phyloP scores from a whole-genome alignment of 164 flowering plant genomes.

The Echeveria elegans region DNA sequence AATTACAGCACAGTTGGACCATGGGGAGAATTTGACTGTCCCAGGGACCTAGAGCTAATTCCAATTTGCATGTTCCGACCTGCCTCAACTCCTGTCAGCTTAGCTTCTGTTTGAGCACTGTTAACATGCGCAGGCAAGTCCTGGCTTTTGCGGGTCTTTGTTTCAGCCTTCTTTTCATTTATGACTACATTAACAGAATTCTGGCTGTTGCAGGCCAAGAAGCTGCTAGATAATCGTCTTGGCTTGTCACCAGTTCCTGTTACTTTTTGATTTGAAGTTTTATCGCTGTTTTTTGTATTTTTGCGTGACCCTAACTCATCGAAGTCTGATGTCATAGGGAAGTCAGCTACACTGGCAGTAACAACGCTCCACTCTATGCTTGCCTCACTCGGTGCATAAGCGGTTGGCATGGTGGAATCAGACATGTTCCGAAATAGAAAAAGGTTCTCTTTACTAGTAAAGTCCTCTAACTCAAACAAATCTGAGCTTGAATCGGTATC shows the following conservation, averaged over 20 bases:
- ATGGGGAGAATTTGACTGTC: neutral
- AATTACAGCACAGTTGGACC: neutral
- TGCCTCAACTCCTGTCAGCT: conserved; percentile 15
- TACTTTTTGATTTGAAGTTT: neutral
- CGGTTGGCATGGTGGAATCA: neutral
- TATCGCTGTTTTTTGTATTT: neutral
- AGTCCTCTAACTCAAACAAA: conserved; percentile 51
- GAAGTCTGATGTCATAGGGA: conserved; percentile 30
- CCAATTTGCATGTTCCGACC: neutral
- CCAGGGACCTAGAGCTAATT: neutral
- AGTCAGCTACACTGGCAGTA: conserved; percentile 55
- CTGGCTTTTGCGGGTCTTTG: conserved; percentile 11
- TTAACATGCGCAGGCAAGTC: conserved; percentile 16
- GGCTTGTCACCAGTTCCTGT: conserved; percentile 10
- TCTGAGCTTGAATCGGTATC: conserved; percentile 61
- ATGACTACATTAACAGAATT: conserved; percentile 43
- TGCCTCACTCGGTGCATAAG: conserved; percentile 66
- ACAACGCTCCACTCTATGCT: conserved; percentile 62
- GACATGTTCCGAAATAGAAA: neutral
- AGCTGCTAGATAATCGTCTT: conserved; percentile 15
- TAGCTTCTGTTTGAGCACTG: conserved; percentile 25
- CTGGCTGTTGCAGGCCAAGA: conserved; percentile 39
- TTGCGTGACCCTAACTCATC: conserved; percentile 20
- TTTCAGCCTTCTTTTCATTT: conserved; percentile 5
- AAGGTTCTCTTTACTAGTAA: conserved; percentile 15